Conservation (phyloP, 805 yeast genomes). For the Grigorovia transvaalensis region DNA sequence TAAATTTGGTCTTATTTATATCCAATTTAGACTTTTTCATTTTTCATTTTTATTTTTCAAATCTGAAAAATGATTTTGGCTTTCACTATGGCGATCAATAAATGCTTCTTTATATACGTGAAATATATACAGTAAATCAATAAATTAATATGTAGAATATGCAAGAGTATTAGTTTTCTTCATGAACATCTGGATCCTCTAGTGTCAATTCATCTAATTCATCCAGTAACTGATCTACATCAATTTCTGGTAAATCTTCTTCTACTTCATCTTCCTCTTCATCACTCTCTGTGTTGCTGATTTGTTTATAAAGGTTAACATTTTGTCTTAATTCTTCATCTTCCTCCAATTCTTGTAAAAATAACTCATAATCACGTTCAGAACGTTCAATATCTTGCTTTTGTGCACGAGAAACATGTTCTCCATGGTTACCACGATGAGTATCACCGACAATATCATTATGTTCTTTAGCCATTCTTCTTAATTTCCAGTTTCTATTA, state of each 20-base stretch:
- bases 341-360: constrained; percentile 95
- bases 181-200: constrained; percentile 34
- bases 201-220: constrained; percentile 89
- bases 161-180: neutral
- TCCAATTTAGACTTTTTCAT: neutral
- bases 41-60: neutral
- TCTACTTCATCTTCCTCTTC: constrained; percentile 40
- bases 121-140: no score
- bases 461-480: constrained; percentile 96
- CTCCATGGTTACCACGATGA: constrained; percentile 26
- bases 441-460: constrained; percentile 69
- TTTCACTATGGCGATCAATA: no score
- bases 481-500: constrained; percentile 79
- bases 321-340: constrained; percentile 89
- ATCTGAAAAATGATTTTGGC: no score
- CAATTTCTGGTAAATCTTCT: constrained; percentile 72
- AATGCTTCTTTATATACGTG: no score
- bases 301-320: constrained; percentile 75
- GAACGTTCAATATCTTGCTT: constrained; percentile 85
- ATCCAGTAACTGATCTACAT: constrained; percentile 84
- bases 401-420: constrained; percentile 53
- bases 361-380: constrained; percentile 87
- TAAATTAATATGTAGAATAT: neutral
- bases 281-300: constrained; percentile 28
- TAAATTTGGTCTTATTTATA: neutral